Base-by-base conservation (phyloP, 345 rosid species). In the Turnera subulata region DNA sequence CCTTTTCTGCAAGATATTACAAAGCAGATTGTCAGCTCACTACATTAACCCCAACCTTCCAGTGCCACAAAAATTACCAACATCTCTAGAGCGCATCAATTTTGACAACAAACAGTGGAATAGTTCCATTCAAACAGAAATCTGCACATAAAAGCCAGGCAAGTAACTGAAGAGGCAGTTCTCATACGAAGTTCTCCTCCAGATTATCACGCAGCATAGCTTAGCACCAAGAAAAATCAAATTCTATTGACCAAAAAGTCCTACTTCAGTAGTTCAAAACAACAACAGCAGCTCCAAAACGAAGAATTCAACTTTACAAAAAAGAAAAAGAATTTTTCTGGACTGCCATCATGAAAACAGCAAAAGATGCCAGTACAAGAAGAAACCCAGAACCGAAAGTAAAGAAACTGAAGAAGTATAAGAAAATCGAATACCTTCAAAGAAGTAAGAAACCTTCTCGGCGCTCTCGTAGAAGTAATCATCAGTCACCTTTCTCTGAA, bases 381-480 rank as follows among this genome's bases (percentile, higher is more conserved):
- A 15, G 0, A 43, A 9, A n/a, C n/a, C n/a, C n/a, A n/a, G n/a
- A n/a, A n/a, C n/a, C n/a, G n/a, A n/a, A n/a, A n/a, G n/a, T 7
- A 55, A 38, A 1, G 9, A 10, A 18, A 16, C 21, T 14, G 17
- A 21, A 40, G 39, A 51, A 16, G 26, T 18, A 24, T 17, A 2
- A 15, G 1, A 35, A 23, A 43, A 39, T 19, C 52, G 4, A 19
- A 14, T 70, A 93, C 99, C 97, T 85, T 94, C 96, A 67, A 90
- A 94, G 87, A 93, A 90, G 68, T 85, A 89, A 37, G 97, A 90
- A 19, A 90, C 72, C 14, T 90, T 90, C 64, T 81, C 78, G 39
- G 89, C 95, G 61, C 96, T 93, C 45, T 90, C 96, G 58, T 74
- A 84, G 87, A 93, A 93, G 80, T 93, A 87, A 63, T 82, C 69